Conservation (phyloP, 192 early-diverging fungal genomes). For the Coemansia sp. region DNA sequence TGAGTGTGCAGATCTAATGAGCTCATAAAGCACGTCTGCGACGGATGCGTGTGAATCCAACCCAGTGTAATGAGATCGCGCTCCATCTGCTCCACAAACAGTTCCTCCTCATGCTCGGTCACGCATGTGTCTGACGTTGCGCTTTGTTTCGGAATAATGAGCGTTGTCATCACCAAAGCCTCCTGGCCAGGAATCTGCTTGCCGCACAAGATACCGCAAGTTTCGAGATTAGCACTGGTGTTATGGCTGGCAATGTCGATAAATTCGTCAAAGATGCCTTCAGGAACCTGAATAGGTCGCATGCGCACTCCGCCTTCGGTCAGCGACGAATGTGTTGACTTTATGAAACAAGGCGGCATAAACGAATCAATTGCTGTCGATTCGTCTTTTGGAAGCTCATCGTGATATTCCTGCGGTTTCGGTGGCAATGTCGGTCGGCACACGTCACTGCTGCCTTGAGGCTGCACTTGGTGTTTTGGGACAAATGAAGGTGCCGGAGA, state of each 20-base stretch:
- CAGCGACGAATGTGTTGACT: conserved; percentile 42
- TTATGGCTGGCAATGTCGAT: conserved; percentile 68
- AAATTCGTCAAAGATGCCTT: conserved; percentile 67
- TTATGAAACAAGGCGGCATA: conserved; percentile 41
- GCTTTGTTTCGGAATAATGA: conserved; percentile 88
- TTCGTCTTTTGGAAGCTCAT: background rate
- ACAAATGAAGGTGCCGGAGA: background rate
- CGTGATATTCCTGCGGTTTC: conserved; percentile 47
- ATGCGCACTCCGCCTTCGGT: conserved; percentile 62
- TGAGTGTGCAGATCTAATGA: conserved; percentile 93
- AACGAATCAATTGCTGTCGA: conserved; percentile 1
- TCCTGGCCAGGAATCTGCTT: conserved; percentile 57
- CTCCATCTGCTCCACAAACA: conserved; percentile 74
- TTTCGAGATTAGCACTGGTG: conserved; percentile 80
- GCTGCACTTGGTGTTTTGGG: background rate
- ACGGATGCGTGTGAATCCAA: conserved; percentile 93
- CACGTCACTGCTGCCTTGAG: background rate
- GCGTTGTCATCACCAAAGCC: conserved; percentile 60
- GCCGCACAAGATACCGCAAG: conserved; percentile 84
- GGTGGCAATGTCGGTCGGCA: conserved; percentile 30
- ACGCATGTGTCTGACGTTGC: conserved; percentile 84
- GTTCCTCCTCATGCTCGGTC: conserved; percentile 79
- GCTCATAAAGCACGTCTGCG: conserved; percentile 93
- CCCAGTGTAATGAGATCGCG: conserved; percentile 79
- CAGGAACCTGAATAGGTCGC: conserved; percentile 66